These are phyloP conservation scores for Sclerotiophoma versabilis DNA, from an alignment of 2,329 filamentous ascomycete genomes.

Conservation along the genomic window DNA sequence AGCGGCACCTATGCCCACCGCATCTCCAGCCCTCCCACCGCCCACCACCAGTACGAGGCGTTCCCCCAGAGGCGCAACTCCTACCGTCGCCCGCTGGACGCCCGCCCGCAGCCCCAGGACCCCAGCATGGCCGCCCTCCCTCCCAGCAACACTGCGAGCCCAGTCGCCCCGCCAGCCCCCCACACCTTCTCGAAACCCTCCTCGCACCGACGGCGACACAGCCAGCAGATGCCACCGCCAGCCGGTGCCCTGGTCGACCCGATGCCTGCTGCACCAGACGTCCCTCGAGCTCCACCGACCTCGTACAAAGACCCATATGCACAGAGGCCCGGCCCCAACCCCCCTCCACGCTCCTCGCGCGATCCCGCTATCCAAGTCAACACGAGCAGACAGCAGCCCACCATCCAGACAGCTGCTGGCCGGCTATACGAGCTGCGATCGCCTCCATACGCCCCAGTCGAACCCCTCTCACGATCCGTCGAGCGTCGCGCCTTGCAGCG, in stretches of 20 bases:
- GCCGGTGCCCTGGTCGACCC: conserved; percentile 31
- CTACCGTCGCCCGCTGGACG: conserved; percentile 42
- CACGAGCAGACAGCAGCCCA: conserved; percentile 45
- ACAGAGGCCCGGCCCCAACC: conserved; percentile 35
- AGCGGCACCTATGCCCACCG: conserved; percentile 22
- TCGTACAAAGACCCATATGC: conserved; percentile 50
- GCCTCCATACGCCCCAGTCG: conserved; percentile 39
- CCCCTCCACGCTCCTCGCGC: conserved; percentile 39
- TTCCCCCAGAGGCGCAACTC: conserved; percentile 44
- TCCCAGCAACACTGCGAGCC: conserved; percentile 40
- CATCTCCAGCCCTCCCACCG: conserved; percentile 21
- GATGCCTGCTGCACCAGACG: conserved; percentile 63
- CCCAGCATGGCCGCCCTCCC: conserved; percentile 25
- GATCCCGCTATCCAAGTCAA: conserved; percentile 45
- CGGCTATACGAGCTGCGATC: conserved; percentile 43
- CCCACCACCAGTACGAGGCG: conserved; percentile 35
- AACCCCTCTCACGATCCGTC: conserved; percentile 37
- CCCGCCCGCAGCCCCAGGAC: conserved; percentile 34
- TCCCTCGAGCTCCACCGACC: conserved; percentile 61
- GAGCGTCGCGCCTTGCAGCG: conserved; percentile 37
- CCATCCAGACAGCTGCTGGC: conserved; percentile 41
- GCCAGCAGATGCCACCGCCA: conserved; percentile 39
- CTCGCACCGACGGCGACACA: conserved; percentile 42
- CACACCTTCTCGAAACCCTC: conserved; percentile 19
- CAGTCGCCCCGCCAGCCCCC: conserved; percentile 34